Base-by-base conservation (phyloP, 1,139 yeast genomes). In the Pichia cactophila region DNA sequence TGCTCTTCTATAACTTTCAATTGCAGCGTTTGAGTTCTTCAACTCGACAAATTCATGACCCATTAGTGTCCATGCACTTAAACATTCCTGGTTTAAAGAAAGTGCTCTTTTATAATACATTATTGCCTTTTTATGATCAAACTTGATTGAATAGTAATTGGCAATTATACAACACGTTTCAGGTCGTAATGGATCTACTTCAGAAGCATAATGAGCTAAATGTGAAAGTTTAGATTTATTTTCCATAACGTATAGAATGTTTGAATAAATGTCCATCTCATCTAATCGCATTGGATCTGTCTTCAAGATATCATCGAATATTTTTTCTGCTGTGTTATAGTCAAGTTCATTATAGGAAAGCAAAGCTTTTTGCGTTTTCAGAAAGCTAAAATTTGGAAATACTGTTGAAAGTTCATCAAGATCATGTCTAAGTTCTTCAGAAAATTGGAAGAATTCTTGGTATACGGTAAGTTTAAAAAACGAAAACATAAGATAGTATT, bases 21-120 rank as follows among this genome's bases (percentile, higher is more conserved):
- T 92, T 1, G 98, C 98, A 1, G 98, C 97, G 65, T 94, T 96
- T 0, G 96, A 85, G 67, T 94, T 94, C 61, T 92, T 90, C 58
- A 92, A 74, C 65, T 94, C 98, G 12, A 94, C 95, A 70, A 88
- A 94, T 67, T 94, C 99, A 67, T 94, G 99, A 12, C 99, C 98
- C 97, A 94, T 90, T 52, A 94, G 72, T 0, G 97, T 92, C 97
- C 98, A 94, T 0, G 98, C 97, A 58, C 90, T 81, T 20, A 90
- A 71, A 59, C 95, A 88, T 57, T 81, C 80, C 52, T 87, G 80
- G 64, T 89, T 86, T 50, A 92, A 71, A 0, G 88, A 80, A 41
- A 94, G 70, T 0, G 98, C 98, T 49, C 97, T 74, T 60, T 89
- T 85, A 62, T 90, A 94, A 67, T 89, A 89, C 80, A 85, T 81